phyloP scores from a whole-genome alignment of 2,329 filamentous ascomycete genomes.

The Hortaea sp. region DNA sequence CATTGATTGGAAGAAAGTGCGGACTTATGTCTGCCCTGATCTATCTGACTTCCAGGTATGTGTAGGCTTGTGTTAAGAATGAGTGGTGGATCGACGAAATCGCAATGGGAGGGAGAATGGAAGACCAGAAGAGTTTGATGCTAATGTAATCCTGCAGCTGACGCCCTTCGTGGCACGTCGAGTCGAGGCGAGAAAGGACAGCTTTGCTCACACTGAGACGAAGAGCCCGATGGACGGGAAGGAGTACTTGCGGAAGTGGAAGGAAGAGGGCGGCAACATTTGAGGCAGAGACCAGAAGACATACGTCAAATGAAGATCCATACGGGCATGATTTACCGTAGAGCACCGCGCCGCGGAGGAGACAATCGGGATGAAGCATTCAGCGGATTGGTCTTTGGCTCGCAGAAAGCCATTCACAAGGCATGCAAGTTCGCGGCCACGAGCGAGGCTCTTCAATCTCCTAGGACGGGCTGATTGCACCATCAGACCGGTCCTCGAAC shows the following conservation, averaged over 20 bases:
- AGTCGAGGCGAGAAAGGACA: constrained; percentile 44
- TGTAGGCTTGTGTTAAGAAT: neutral
- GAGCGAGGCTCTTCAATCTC: too few relatives aligned
- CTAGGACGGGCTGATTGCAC: too few relatives aligned
- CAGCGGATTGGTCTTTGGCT: too few relatives aligned
- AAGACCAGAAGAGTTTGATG: neutral
- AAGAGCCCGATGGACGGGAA: constrained; percentile 19
- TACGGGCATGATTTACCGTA: too few relatives aligned
- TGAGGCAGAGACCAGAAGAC: constrained; percentile 7
- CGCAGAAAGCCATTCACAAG: too few relatives aligned
- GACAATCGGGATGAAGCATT: too few relatives aligned
- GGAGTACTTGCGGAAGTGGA: constrained; percentile 25
- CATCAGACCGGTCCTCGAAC: too few relatives aligned
- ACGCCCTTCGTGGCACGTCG: constrained; percentile 65
- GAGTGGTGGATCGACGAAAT: too few relatives aligned
- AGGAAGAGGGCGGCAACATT: constrained; percentile 22
- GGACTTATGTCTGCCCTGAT: constrained; percentile 76
- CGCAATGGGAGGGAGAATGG: too few relatives aligned
- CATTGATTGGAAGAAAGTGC: constrained; percentile 78
- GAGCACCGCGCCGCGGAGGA: too few relatives aligned
- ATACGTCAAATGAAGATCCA: too few relatives aligned
- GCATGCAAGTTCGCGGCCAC: too few relatives aligned
- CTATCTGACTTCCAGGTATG: constrained; percentile 62
- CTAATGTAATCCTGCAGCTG: constrained; percentile 43
- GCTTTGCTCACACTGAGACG: constrained; percentile 33